Percentiles rank a stretch among this genome's conserved stretches.
phyloP scores from a whole-genome alignment of 192 early-diverging fungal species.

The Chytriomyces sp. region DNA sequence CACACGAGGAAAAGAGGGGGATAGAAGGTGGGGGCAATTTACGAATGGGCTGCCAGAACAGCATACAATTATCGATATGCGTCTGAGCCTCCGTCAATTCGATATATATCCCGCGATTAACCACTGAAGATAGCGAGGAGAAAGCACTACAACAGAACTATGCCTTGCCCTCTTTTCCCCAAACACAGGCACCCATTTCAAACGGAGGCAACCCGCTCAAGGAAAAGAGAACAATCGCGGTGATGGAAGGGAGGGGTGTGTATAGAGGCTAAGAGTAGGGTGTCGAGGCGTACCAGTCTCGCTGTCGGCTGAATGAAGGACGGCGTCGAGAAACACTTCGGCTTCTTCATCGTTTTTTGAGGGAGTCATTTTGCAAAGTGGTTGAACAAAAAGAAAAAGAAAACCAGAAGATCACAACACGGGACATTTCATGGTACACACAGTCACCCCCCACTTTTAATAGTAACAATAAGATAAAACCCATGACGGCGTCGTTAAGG shows the following conservation, averaged over 20 bases:
- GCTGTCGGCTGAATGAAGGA: not conserved
- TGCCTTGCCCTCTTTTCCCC: not conserved
- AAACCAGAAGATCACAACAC: too few species aligned
- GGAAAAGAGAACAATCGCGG: not conserved
- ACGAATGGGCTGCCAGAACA: not conserved
- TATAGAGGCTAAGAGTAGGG: not conserved
- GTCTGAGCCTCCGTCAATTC: constrained; percentile 8
- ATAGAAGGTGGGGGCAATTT: not conserved
- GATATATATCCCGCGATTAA: constrained; percentile 14
- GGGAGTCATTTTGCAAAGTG: not conserved
- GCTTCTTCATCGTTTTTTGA: not conserved
- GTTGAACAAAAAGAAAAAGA: too few species aligned
- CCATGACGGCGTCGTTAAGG: too few species aligned
- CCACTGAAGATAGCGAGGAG: constrained; percentile 20
- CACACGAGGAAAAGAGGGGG: not conserved
- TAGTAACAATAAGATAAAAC: too few species aligned
- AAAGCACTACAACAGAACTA: constrained; percentile 11
- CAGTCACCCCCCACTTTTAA: too few species aligned
- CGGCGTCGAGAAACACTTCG: not conserved
- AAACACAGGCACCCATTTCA: constrained; percentile 2
- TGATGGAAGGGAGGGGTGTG: not conserved
- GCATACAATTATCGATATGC: not conserved
- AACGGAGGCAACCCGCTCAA: not conserved
- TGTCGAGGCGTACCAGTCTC: not conserved
- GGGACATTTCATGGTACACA: too few species aligned